Evolutionary conservation across 169 alveolate species (phyloP).

Genomic region (Fabrea salina): DNA sequence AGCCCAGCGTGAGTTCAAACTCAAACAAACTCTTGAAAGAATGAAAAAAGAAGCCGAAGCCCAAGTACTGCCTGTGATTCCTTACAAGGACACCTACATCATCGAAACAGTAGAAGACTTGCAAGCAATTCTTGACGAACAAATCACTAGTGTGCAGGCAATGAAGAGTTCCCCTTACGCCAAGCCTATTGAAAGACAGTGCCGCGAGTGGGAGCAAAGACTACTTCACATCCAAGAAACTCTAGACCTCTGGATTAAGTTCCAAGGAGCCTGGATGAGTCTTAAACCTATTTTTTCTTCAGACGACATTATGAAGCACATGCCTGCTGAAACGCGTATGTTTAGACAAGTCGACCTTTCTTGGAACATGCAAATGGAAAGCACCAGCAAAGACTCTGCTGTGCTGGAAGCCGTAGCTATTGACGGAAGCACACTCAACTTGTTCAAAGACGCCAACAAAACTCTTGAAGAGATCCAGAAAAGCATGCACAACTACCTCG

Average conservation of each 20-base stretch:
- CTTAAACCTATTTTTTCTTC: constrained; percentile 91
- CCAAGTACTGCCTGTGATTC: background rate
- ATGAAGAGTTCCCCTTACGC: constrained; percentile 86
- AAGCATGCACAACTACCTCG: constrained; percentile 75
- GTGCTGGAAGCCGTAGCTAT: constrained; percentile 20
- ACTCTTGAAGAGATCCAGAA: constrained; percentile 75
- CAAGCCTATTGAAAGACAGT: constrained; percentile 69
- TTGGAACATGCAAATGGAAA: constrained; percentile 82
- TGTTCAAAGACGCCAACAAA: constrained; percentile 52
- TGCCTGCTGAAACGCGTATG: constrained; percentile 81
- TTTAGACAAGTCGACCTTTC: constrained; percentile 82
- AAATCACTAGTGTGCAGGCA: constrained; percentile 73
- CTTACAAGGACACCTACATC: constrained; percentile 12
- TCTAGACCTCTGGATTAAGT: constrained; percentile 82
- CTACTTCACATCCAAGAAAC: constrained; percentile 70
- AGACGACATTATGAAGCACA: constrained; percentile 88
- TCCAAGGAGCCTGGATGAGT: constrained; percentile 88
- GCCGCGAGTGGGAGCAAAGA: constrained; percentile 82
- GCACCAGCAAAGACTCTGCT: constrained; percentile 28
- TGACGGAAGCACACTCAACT: constrained; percentile 40
- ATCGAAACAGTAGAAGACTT: constrained; percentile 42
- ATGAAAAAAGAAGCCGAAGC: constrained; percentile 42
- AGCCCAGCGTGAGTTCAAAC: constrained; percentile 55
- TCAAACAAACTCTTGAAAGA: constrained; percentile 41
- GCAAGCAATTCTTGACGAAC: constrained; percentile 77